Evolutionary conservation across 176 grass and related monocot genomes (phyloP).

Genomic region (Oryza glumipatula): DNA sequence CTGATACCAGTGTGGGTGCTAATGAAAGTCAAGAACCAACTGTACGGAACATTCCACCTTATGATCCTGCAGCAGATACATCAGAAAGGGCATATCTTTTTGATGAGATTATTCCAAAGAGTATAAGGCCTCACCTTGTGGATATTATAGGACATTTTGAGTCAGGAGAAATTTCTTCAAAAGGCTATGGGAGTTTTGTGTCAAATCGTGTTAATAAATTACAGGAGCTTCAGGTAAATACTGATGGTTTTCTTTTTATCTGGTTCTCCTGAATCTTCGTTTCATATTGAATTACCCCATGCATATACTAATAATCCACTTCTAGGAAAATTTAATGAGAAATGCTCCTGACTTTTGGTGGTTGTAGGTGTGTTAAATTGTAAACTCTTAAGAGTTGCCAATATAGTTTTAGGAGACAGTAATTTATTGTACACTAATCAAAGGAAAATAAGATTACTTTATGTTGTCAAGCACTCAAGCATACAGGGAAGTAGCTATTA

Average conservation of each 20-base stretch:
- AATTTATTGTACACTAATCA: conserved; percentile 29
- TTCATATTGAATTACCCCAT: conserved; percentile 10
- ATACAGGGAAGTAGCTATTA: not conserved
- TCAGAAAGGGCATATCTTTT: conserved; percentile 73
- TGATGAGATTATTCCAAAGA: conserved; percentile 82
- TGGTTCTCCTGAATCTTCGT: not conserved
- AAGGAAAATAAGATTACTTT: not conserved
- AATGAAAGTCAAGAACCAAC: conserved; percentile 37
- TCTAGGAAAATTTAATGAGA: not conserved
- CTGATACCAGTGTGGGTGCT: conserved; percentile 27
- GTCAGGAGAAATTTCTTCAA: conserved; percentile 55
- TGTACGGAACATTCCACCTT: conserved; percentile 80
- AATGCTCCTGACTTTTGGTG: not conserved
- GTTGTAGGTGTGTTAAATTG: not conserved
- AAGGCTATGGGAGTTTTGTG: conserved; percentile 84
- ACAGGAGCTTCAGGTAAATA: conserved; percentile 59
- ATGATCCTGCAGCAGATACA: conserved; percentile 70
- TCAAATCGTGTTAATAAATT: conserved; percentile 75
- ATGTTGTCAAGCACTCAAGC: not conserved
- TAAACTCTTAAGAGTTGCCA: not conserved
- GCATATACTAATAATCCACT: conserved; percentile 14
- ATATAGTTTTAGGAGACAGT: not conserved
- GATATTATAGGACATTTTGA: conserved; percentile 61
- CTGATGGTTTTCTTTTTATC: conserved; percentile 25
- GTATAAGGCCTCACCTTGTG: conserved; percentile 61